These are phyloP conservation scores for Fusarium sp. DNA, from an alignment of 2,329 filamentous ascomycete genomes.

Conservation along the genomic window DNA sequence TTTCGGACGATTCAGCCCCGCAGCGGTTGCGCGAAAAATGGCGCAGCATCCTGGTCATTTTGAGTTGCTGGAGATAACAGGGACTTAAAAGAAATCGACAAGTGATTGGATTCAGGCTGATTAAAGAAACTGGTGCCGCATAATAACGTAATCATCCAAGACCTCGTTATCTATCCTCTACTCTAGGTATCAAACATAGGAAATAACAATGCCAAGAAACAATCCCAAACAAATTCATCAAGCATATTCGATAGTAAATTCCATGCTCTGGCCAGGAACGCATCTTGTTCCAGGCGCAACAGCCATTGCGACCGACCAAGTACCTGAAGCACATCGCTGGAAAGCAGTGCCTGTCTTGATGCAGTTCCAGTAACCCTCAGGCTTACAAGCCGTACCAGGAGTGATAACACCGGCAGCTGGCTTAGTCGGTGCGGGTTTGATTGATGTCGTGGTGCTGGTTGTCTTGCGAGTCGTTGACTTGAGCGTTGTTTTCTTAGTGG, in stretches of 20 bases:
- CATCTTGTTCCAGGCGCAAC: constrained; percentile 68
- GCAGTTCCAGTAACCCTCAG: constrained; percentile 46
- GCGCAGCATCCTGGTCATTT: constrained; percentile 3
- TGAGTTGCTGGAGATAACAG: background rate
- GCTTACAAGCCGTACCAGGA: constrained; percentile 33
- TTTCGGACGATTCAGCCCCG: constrained; percentile 2
- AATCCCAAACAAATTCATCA: background rate
- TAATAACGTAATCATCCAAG: background rate
- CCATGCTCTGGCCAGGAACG: constrained; percentile 48
- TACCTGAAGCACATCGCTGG: constrained; percentile 70
- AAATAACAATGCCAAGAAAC: background rate
- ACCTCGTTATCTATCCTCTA: background rate
- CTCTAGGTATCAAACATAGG: constrained; percentile 3
- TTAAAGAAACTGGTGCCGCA: background rate
- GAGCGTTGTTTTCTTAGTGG: constrained; percentile 30
- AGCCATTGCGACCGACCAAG: constrained; percentile 61
- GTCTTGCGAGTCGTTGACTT: constrained; percentile 28
- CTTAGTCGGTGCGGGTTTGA: constrained; percentile 19
- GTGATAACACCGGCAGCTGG: constrained; percentile 25
- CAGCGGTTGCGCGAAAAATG: constrained; percentile 19
- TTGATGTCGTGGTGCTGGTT: constrained; percentile 4
- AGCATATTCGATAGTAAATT: constrained; percentile 32
- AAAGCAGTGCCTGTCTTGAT: constrained; percentile 51
- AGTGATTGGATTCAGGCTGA: background rate
- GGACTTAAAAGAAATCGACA: background rate